Evolutionary conservation across 1,139 yeast genomes (phyloP).

Genomic region (Kluyveromyces sp.): DNA sequence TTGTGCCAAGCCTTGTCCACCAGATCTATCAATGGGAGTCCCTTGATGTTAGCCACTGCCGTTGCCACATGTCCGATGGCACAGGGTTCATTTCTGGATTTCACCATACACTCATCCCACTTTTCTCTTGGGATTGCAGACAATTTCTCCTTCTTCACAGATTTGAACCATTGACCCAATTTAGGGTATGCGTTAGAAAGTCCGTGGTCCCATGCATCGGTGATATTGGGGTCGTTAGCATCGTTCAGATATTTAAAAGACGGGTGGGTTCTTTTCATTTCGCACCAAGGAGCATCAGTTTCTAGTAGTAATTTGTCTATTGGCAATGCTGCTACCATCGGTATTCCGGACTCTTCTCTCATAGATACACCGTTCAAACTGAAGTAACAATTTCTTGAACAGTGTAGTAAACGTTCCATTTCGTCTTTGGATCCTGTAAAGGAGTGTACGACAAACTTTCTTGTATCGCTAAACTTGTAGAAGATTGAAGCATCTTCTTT

Average conservation of each 20-base stretch:
- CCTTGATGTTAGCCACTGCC: slow-evolving; percentile 57
- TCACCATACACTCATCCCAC: slow-evolving; percentile 44
- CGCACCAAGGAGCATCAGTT: slow-evolving; percentile 99
- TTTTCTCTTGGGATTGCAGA: slow-evolving; percentile 16
- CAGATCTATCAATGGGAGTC: slow-evolving; percentile 44
- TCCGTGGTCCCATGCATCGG: slow-evolving; percentile 11
- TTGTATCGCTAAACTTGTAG: slow-evolving; percentile 23
- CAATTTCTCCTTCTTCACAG: slow-evolving; percentile 27
- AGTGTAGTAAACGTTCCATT: slow-evolving; percentile 38
- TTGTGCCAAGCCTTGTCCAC: slow-evolving; percentile 60
- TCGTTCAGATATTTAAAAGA: slow-evolving; percentile 48
- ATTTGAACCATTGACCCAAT: slow-evolving; percentile 15
- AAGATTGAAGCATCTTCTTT: slow-evolving; percentile 10
- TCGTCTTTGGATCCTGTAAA: slow-evolving; percentile 82
- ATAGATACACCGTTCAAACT: slow-evolving; percentile 93
- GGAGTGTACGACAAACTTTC: slow-evolving; percentile 73
- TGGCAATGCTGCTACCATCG: slow-evolving; percentile 63
- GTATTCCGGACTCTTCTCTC: slow-evolving; percentile 65
- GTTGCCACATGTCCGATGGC: slow-evolving; percentile 74
- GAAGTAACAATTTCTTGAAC: slow-evolving; percentile 44
- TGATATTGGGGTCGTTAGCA: slow-evolving; percentile 12
- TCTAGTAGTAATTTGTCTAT: slow-evolving; percentile 66
- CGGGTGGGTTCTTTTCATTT: slow-evolving; percentile 76
- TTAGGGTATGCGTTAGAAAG: slow-evolving; percentile 14
- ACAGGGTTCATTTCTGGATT: slow-evolving; percentile 90